A percentile compares a stretch with the other conserved stretches of the same genome.
Evolutionary conservation across 139 green algal species (phyloP).

Genomic region (Picochlorum sp.): DNA sequence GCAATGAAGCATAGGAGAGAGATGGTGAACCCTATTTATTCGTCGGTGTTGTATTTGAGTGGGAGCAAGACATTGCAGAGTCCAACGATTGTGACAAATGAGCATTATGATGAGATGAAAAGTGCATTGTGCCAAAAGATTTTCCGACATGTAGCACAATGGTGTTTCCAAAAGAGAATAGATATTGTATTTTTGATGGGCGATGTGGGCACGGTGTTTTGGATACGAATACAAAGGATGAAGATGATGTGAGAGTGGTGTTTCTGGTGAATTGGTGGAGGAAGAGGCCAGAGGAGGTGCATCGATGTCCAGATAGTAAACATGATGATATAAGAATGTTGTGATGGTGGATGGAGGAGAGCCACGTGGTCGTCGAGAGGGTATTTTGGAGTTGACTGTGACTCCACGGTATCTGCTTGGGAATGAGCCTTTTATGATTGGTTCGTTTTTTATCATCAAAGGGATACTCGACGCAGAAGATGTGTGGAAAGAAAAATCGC

Average conservation of each 20-base stretch:
- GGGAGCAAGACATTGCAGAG: conserved; percentile 23
- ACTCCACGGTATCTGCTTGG: no score
- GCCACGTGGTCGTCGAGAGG: neutral
- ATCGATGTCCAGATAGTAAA: neutral
- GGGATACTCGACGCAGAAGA: no score
- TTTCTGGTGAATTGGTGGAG: conserved; percentile 62
- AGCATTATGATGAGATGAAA: conserved; percentile 30
- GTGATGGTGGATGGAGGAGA: neutral
- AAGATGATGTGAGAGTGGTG: conserved; percentile 22
- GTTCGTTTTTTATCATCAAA: no score
- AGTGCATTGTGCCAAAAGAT: conserved; percentile 14
- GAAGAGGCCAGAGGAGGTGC: conserved; percentile 19
- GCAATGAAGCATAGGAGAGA: conserved; percentile 21
- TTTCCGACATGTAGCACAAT: conserved; percentile 31
- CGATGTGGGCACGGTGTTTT: conserved; percentile 55
- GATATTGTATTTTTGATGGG: conserved; percentile 54
- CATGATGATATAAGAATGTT: neutral
- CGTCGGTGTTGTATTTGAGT: conserved; percentile 46
- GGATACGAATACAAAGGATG: conserved; percentile 15
- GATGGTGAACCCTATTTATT: conserved; percentile 46
- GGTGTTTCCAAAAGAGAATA: conserved; percentile 35
- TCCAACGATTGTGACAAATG: conserved; percentile 57
- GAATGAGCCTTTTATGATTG: no score
- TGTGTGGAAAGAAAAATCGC: no score
- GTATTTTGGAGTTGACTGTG: no score